A percentile compares a stretch with the other conserved stretches of the same genome.
phyloP scores from a whole-genome alignment of 2,329 filamentous ascomycete species.

The Fusarium sp. region DNA sequence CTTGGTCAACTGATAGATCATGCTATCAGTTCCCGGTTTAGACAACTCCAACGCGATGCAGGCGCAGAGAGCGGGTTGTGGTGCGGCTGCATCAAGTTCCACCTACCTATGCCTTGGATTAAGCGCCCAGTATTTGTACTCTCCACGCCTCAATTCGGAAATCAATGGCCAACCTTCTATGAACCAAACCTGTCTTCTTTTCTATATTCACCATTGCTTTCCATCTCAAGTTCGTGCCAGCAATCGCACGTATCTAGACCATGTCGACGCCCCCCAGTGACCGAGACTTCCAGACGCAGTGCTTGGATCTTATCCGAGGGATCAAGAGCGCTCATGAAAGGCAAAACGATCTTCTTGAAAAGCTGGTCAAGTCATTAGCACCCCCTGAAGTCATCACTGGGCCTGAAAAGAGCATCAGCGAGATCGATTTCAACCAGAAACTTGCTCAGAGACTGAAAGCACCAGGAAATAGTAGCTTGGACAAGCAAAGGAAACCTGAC shows the following conservation, averaged over 20 bases:
- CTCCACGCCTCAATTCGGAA: neutral
- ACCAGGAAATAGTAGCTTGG: too few species aligned
- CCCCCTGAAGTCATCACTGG: neutral
- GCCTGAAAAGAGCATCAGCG: neutral
- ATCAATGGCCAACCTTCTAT: too few species aligned
- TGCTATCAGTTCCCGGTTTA: too few species aligned
- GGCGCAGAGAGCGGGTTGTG: neutral
- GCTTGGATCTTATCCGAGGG: neutral
- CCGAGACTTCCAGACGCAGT: neutral
- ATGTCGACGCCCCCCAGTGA: neutral
- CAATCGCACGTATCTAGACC: too few species aligned
- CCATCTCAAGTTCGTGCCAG: neutral
- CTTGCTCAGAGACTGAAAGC: too few species aligned
- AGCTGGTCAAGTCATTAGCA: neutral
- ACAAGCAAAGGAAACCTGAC: too few species aligned
- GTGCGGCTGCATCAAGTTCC: neutral
- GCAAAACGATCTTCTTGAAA: conserved; percentile 9
- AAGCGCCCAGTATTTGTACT: neutral
- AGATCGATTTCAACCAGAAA: too few species aligned
- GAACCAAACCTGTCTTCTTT: too few species aligned
- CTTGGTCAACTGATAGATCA: too few species aligned
- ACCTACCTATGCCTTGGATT: neutral
- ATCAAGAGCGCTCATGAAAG: neutral
- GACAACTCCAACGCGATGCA: neutral
- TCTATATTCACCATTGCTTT: too few species aligned